phyloP scores from a whole-genome alignment of 1,139 yeast species.

The Scheffersomyces illinoinensis region DNA sequence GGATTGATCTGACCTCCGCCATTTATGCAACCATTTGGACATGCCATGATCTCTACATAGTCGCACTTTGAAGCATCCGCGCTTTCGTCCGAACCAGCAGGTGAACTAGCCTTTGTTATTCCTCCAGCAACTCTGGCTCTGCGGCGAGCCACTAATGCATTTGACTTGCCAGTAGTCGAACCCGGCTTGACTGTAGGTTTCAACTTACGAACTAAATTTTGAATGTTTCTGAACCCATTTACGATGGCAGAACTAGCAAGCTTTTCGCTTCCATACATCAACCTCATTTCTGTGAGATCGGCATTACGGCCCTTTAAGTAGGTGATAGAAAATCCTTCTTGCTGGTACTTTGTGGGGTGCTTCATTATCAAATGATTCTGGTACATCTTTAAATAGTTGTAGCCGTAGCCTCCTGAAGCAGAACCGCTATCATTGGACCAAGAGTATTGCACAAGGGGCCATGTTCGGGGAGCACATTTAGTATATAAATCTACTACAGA shows the following conservation, averaged over 20 bases:
- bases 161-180: constrained; percentile 19
- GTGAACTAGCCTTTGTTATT: constrained; percentile 23
- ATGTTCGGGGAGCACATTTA: constrained; percentile 48
- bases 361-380: constrained; percentile 28
- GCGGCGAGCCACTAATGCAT: constrained; percentile 45
- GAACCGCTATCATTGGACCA: constrained; percentile 81
- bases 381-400: constrained; percentile 51
- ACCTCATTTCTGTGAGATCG: constrained; percentile 71
- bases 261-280: constrained; percentile 35
- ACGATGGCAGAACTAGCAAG: constrained; percentile 74
- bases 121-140: constrained; percentile 30
- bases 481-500: constrained; percentile 27
- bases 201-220: constrained; percentile 83
- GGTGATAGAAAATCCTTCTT: constrained; percentile 22
- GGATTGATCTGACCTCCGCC: constrained; percentile 90
- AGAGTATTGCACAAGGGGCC: constrained; percentile 58
- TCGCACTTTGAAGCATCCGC: constrained; percentile 73
- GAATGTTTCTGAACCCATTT: constrained; percentile 93
- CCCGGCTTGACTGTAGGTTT: constrained; percentile 30
- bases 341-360: constrained; percentile 18
- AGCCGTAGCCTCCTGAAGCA: constrained; percentile 88
- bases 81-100: constrained; percentile 24
- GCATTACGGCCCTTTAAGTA: constrained; percentile 64
- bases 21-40: constrained; percentile 96
- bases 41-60: constrained; percentile 95